Evolutionary conservation across 2,329 filamentous ascomycete genomes (phyloP).

Genomic region (Penicillium sp.): DNA sequence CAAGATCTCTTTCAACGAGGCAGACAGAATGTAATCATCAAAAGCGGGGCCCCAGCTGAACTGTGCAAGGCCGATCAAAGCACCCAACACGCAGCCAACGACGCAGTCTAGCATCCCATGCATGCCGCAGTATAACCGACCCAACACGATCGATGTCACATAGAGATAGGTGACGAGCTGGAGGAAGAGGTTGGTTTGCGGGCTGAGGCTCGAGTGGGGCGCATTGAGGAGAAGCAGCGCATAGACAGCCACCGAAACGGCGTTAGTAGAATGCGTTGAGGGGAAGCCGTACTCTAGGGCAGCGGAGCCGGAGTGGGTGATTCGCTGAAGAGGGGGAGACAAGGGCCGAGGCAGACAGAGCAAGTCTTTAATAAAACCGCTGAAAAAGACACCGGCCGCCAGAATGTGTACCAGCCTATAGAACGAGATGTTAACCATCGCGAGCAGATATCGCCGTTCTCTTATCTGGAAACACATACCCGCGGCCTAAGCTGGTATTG

Average conservation of each 20-base stretch:
- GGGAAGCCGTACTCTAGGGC: slow-evolving; percentile 96
- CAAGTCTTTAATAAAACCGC: slow-evolving; percentile 90
- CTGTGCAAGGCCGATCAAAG: slow-evolving; percentile 55
- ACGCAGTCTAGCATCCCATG: slow-evolving; percentile 93
- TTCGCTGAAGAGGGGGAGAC: slow-evolving; percentile 85
- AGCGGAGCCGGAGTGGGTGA: slow-evolving; percentile 95
- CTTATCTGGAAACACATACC: slow-evolving; percentile 53
- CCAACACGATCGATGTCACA: slow-evolving; percentile 80
- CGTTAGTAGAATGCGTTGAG: slow-evolving; percentile 94
- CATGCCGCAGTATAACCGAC: slow-evolving; percentile 96
- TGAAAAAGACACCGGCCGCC: slow-evolving; percentile 75
- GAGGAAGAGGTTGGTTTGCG: slow-evolving; percentile 57
- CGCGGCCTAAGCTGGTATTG: slow-evolving; percentile 76
- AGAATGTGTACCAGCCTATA: slow-evolving; percentile 62
- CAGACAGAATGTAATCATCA: slow-evolving; percentile 66
- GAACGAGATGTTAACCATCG: slow-evolving; percentile 12
- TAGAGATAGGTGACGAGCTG: slow-evolving; percentile 76
- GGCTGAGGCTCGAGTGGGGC: slow-evolving; percentile 58
- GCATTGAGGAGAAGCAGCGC: slow-evolving; percentile 66
- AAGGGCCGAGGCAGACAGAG: slow-evolving; percentile 86
- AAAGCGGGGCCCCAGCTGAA: slow-evolving; percentile 55
- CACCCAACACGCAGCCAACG: slow-evolving; percentile 72
- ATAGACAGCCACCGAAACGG: slow-evolving; percentile 88
- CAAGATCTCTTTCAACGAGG: slow-evolving; percentile 60
- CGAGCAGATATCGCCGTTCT: neutral